Evolutionary conservation across 164 flowering plant genomes (phyloP), one percentile per base, ranked within the genome.

Genomic region (Vitis amurensis): DNA sequence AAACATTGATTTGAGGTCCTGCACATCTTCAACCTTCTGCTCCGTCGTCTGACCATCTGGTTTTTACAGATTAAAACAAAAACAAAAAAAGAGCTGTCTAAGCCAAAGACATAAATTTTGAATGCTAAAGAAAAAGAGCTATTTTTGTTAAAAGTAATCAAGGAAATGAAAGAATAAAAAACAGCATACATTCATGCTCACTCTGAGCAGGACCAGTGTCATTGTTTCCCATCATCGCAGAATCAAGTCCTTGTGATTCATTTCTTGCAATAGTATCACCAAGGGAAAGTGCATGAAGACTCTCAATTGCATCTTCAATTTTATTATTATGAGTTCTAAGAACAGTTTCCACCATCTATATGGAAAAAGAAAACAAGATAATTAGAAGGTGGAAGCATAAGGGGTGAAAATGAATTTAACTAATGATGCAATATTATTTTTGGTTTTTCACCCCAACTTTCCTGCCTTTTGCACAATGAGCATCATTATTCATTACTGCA

Each of bases 221-320:
- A 17, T 69, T 16, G 57, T 64, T 72, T 11, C 59, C 70, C 7
- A 47, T 48, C 27, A 48, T 59, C 8, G 72, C 7, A 11, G 78
- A 50, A 27, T 71, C 64, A 6, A 68, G 8, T 49, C 53, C 16
- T 55, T 51, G 60, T 27, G 68, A 37, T 47, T 15, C 50, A n/a
- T 66, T 66, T 31, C 55, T 37, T n/a, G 50, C 17, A 55, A 29
- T 51, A n/a, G 11, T 51, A 57, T 72, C 68, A 56, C 67, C 59
- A 23, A 69, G 65, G 52, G 73, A 64, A 59, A 72, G 75, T 7
- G 67, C 63, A 14, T 58, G 68, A 13, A 76, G 66, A 60, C 69
- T 64, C 59, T 64, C 57, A n/a, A 60, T 76, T 29, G 76, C 79
- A 68, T 76, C 76, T 72, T 76, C 76, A 55, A 72, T 64, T 44